Evolutionary conservation across 192 early-diverging fungal genomes (phyloP).

Genomic region (Backusella parvicylindrica): DNA sequence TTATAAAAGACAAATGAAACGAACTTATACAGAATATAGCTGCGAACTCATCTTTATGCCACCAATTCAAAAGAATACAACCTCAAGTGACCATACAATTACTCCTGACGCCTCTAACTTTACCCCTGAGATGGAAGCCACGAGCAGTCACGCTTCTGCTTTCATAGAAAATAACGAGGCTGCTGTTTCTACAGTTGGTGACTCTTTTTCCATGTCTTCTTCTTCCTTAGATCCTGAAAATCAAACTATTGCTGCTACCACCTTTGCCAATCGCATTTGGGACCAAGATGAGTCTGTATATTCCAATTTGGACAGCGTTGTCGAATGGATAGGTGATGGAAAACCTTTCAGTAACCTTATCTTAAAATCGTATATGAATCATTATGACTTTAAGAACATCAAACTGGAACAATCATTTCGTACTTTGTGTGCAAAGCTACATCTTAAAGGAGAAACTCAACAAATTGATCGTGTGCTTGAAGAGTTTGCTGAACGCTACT

Average conservation of each 20-base stretch:
- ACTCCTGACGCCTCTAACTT: not conserved
- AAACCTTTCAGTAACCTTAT: constrained; percentile 22
- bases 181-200: not conserved
- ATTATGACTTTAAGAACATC: constrained; percentile 28
- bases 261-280: constrained; percentile 26
- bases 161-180: not conserved
- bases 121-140: constrained; percentile 2
- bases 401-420: constrained; percentile 28
- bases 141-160: not conserved
- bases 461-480: constrained; percentile 86
- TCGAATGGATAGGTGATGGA: constrained; percentile 32
- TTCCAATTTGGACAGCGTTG: constrained; percentile 19
- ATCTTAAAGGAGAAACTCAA: constrained; percentile 89
- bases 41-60: not conserved
- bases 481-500: constrained; percentile 76
- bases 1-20: not conserved
- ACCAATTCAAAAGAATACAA: not conserved
- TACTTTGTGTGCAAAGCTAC: constrained; percentile 68
- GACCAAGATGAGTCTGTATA: constrained; percentile 27
- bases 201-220: constrained; percentile 5
- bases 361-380: constrained; percentile 25
- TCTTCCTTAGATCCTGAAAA: not conserved
- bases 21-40: not conserved
- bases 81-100: not conserved
- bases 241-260: not conserved